Base-by-base conservation (phyloP, 768 basidiomycete species). In the Artomyces pyxidatus region DNA sequence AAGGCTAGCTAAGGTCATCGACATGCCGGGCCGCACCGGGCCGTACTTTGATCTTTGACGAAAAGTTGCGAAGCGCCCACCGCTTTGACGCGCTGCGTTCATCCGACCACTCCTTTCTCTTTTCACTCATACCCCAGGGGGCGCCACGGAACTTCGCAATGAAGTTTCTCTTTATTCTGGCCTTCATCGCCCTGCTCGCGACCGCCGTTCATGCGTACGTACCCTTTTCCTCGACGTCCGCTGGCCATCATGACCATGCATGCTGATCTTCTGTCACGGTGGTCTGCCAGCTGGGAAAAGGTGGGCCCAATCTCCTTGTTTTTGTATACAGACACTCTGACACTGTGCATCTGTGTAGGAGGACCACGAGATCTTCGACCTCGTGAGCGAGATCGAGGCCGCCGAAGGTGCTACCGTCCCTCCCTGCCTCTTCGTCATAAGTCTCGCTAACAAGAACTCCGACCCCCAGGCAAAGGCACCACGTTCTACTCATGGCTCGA, bases 301-400 rank as follows among this genome's bases (percentile, higher is more conserved):
- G 84, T 83, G 51, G 47, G 65, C 53, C 16, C 40, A 6, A 12
- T 8, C 22, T 21, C 29, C 6, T 2, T 46, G 6, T 12, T 51
- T 6, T 8, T 38, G 14, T 22, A 14, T 26, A 12, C 16, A 43
- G 27, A 10, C 3, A 14, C 32, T n/a, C 42, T 28, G 23, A 38
- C 47, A 17, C 19, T 17, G 21, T 14, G 43, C 16, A 7, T 7
- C 7, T 38, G 16, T 30, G 29, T 26, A 92, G 85, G 87, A 94
- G 68, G 93, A 97, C 69, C 78, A 96, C 71, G 93, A 97, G 66
- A 94, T 97, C 30, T 97, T 97, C 61, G 94, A 96, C 68, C 75
- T 96, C 12, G 92, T 95, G 50, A 77, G 78, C 54, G 87, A 77
- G 17, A 63, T 97, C 19, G 84, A 94, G 65, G 71, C 70, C 3